A percentile compares a stretch with the other conserved stretches of the same genome.
phyloP scores from a whole-genome alignment of 441 rosid species.

The Adansonia grandidieri region DNA sequence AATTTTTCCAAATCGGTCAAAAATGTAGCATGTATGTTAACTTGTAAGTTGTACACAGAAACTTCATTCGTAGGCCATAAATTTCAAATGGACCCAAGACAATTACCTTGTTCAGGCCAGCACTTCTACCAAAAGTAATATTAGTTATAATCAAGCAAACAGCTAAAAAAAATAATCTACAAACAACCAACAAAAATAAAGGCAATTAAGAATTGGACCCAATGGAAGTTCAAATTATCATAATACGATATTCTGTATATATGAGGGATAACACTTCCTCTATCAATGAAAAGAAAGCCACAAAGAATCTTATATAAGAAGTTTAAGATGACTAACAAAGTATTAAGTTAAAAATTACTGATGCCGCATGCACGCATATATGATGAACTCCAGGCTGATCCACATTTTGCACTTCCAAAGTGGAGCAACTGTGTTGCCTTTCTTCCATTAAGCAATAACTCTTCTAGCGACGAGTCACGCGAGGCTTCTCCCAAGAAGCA shows the following conservation, averaged over 20 bases:
- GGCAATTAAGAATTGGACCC: slow-evolving; percentile 23
- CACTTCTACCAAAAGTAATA: slow-evolving; percentile 14
- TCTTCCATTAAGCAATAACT: slow-evolving; percentile 36
- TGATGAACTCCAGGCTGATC: slow-evolving; percentile 41
- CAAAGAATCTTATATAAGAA: slow-evolving; percentile 33
- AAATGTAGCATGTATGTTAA: background rate
- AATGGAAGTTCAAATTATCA: slow-evolving; percentile 30
- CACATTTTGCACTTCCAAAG: slow-evolving; percentile 29
- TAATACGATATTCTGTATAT: slow-evolving; percentile 26
- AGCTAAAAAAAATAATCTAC: background rate
- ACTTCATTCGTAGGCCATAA: background rate
- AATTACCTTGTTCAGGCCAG: slow-evolving; percentile 16
- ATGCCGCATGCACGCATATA: slow-evolving; percentile 38
- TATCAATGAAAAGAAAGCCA: slow-evolving; percentile 35
- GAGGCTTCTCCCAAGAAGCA: slow-evolving; percentile 80
- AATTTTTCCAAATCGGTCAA: background rate
- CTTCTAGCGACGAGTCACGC: slow-evolving; percentile 57
- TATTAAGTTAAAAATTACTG: slow-evolving; percentile 44
- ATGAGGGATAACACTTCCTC: slow-evolving; percentile 31
- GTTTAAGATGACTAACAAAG: slow-evolving; percentile 48
- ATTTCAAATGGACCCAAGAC: slow-evolving; percentile 1
- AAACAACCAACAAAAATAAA: background rate
- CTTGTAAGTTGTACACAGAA: background rate
- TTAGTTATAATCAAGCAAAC: slow-evolving; percentile 21
- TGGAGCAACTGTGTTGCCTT: slow-evolving; percentile 28